Base-by-base conservation (phyloP, 768 basidiomycete genomes). In the Leccinum ochraceum region DNA sequence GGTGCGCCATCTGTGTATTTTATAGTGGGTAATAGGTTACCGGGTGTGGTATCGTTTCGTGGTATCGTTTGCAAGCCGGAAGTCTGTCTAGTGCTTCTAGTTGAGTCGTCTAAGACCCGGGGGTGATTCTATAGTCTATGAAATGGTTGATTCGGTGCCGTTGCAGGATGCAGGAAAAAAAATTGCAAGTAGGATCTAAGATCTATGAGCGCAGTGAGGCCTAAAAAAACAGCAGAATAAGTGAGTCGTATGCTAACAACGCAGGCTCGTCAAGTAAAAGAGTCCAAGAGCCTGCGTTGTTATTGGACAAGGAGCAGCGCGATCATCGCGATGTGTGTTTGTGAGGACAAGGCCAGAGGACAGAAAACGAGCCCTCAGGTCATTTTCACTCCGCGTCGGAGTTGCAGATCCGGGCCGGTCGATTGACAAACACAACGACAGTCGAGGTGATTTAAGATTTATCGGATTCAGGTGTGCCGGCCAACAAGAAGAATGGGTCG, bases 281-380 rank as follows among this genome's bases (percentile, higher is more conserved):
- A 50, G 44, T 46, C 60, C 68, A 67, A 70, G 71, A 70, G 70
- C 74, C 80, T 80, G 75, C 77, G 78, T 77, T 77, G 81, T 78
- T 80, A 86, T 68, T 74, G 77, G 71, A 77, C 73, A 74, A 85
- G 77, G 68, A 82, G 73, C 77, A 78, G 79, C 83, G 86, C 86
- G 65, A 66, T 69, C 60, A 54, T 42, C 13, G 59, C 17, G 8
- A 37, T 20, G 65, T 48, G 62, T 62, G 60, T 46, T 20, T 20
- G 58, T 60, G 60, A 32, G 57, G 39, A 61, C 6, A 16, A 52
- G 26, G 26, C 3, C 26, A 26, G 44, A 26, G n/a, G 54, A 24
- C 5, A 46, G n/a, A 32, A 32, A 57, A 44, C 54, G 8, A 44
- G 51, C 17, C 5, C 50, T 16, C 26, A 1, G 20, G 2, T 14